Evolutionary conservation across 208 protist species (phyloP).

Genomic region (Acanthamoeba lenticulata): DNA sequence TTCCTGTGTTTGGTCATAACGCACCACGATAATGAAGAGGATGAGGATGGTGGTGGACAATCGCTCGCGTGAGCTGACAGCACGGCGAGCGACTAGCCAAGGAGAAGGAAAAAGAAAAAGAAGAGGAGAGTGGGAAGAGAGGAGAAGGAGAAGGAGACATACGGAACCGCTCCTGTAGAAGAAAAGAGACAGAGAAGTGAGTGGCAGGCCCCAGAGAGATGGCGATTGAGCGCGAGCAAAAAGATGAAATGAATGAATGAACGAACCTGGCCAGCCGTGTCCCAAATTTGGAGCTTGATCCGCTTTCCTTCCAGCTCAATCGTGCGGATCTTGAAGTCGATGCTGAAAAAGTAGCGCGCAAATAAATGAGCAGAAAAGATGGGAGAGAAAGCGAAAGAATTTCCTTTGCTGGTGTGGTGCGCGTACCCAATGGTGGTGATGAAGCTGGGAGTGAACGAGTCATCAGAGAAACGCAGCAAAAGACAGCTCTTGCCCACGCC

Average conservation of each 20-base stretch:
- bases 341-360: slow-evolving; percentile 70
- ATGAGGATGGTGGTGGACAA: too few relatives aligned
- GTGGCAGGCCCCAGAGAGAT: too few relatives aligned
- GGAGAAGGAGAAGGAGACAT: not conserved
- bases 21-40: too few relatives aligned
- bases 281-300: slow-evolving; percentile 92
- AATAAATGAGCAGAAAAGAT: not conserved
- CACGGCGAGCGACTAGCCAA: not conserved
- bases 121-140: not conserved
- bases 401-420: not conserved
- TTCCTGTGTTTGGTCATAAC: not conserved
- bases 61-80: not conserved
- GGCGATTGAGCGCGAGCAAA: slow-evolving; percentile 67
- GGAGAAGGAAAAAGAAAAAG: not conserved
- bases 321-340: slow-evolving; percentile 97
- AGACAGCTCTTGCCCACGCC: slow-evolving; percentile 94
- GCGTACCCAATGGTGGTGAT: slow-evolving; percentile 89
- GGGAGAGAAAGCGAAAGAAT: slow-evolving; percentile 13
- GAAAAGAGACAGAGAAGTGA: not conserved
- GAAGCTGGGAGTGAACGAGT: slow-evolving; percentile 92
- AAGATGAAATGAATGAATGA: too few relatives aligned
- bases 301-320: slow-evolving; percentile 92
- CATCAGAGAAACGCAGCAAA: slow-evolving; percentile 92
- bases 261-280: slow-evolving; percentile 90
- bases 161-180: slow-evolving; percentile 90